Evolutionary conservation across 2,329 filamentous ascomycete species (phyloP), one percentile per base, ranked within the genome.

Genomic region (Pleoardoris graminearum): DNA sequence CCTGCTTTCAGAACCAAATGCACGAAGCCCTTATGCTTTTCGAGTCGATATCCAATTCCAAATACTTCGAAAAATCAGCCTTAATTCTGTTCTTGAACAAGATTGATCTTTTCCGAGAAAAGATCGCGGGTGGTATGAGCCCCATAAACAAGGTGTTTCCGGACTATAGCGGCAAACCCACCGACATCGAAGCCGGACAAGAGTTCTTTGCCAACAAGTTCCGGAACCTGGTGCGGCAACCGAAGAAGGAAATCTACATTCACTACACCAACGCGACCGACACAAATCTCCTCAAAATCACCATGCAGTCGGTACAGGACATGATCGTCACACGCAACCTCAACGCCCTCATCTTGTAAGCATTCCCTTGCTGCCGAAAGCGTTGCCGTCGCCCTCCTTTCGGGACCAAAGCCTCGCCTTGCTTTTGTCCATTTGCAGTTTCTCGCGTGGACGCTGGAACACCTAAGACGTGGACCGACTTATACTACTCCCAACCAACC

Each of bases 211-310:
- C 77, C 7, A 71, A 76, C 60, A 80, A 80, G 58, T 80, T 80
- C 73, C 73, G 73, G 55, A 78, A 79, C 62, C 72, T 80, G 27
- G 76, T 80, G 23, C 73, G 77, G 42, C 74, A 79, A 59, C 76
- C 76, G 6, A 75, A 75, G 61, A 80, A 80, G 63, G 78, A 80
- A 61, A 76, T 79, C 37, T 80, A 80, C 54, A 76, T 80, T 17
- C 77, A 80, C 65, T 80, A 76, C 68, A 80, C 78, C 44, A 80
- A 80, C 61, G 78, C 78, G 7, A 80, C 78, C 41, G 78, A 80
- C 57, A 80, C 78, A 42, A 70, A 80, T 63, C 64, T 80, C 52
- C 67, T 99, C 48, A 79, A 80, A 63, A 80, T 79, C 68, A 80
- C 78, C 23, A 80, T 80, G 78, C 74, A 73, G 48, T 79, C 77